A percentile compares a stretch with the other conserved stretches of the same genome.
Conservation (phyloP, 768 basidiomycete genomes). For the Pseudohyphozyma bogoriensis region DNA sequence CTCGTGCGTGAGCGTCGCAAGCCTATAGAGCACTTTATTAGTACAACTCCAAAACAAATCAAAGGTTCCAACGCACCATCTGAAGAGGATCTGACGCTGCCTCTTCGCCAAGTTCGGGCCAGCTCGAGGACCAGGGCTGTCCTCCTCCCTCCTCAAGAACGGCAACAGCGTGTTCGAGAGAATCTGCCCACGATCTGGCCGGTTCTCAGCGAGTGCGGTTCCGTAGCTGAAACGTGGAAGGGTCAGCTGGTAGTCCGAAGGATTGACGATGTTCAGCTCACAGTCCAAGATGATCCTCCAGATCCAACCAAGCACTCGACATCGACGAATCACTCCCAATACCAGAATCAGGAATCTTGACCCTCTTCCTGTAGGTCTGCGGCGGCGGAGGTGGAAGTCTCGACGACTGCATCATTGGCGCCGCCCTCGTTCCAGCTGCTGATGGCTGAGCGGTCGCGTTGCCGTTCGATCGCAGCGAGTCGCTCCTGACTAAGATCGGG, state of each 20-base stretch:
- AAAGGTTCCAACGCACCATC: constrained; percentile 35
- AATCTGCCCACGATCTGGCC: constrained; percentile 35
- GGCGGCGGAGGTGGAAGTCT: no score
- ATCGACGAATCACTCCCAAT: constrained; percentile 23
- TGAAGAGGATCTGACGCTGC: constrained; percentile 36
- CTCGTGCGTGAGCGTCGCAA: constrained; percentile 28
- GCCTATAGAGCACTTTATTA: not conserved
- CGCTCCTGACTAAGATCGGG: not conserved
- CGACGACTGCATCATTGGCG: not conserved
- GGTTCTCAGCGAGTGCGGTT: constrained; percentile 22
- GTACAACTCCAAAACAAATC: not conserved
- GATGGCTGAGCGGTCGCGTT: not conserved
- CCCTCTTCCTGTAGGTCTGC: constrained; percentile 8
- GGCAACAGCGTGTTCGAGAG: constrained; percentile 37
- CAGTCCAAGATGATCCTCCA: constrained; percentile 12
- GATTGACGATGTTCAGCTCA: not conserved
- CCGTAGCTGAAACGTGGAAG: constrained; percentile 23
- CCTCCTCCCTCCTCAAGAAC: constrained; percentile 37
- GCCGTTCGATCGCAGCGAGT: not conserved
- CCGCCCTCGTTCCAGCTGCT: not conserved
- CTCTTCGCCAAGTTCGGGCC: constrained; percentile 27
- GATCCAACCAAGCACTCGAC: constrained; percentile 16
- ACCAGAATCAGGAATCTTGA: constrained; percentile 20
- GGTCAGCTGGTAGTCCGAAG: not conserved
- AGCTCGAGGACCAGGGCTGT: constrained; percentile 28